Evolutionary conservation across 495 filamentous ascomycete genomes (phyloP).

Genomic region (Trichocladium uniseriatum): DNA sequence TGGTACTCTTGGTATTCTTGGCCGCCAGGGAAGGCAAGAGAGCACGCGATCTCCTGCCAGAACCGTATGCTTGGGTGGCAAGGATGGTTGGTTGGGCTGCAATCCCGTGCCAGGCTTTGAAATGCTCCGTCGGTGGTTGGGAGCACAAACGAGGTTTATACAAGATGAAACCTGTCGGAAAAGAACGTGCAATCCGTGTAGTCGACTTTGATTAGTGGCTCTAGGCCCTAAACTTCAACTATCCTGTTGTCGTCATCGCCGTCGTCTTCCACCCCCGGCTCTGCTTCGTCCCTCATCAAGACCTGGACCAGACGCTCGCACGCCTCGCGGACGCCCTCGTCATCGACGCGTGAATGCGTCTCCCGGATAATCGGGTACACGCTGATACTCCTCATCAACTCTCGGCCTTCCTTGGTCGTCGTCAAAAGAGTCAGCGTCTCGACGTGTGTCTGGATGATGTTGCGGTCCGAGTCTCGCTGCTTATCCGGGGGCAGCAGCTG

Average conservation of each 20-base stretch:
- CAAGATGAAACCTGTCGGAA: neutral
- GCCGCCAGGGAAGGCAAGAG: conserved; percentile 2
- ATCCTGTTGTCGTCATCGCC: conserved; percentile 32
- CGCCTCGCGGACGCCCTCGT: conserved; percentile 74
- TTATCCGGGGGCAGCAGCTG: conserved; percentile 86
- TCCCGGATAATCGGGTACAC: conserved; percentile 87
- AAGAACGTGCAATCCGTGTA: neutral
- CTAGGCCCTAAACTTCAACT: conserved; percentile 34
- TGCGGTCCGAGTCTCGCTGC: conserved; percentile 61
- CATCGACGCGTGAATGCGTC: conserved; percentile 65
- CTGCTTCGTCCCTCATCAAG: conserved; percentile 72
- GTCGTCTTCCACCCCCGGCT: conserved; percentile 49
- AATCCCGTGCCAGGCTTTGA: neutral
- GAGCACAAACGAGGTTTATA: neutral
- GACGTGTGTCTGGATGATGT: conserved; percentile 73
- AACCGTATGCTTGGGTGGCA: neutral
- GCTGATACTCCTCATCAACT: conserved; percentile 60
- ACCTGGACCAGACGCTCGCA: conserved; percentile 89
- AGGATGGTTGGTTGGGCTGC: neutral
- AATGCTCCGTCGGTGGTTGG: neutral
- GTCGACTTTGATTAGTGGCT: neutral
- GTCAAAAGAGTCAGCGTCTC: conserved; percentile 80
- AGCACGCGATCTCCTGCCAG: conserved; percentile 4
- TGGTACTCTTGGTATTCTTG: conserved; percentile 11
- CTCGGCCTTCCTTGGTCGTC: conserved; percentile 64